Evolutionary conservation across 441 rosid genomes (phyloP), one percentile per base, ranked within the genome.

Genomic region (Hypseocharis bilobata): DNA sequence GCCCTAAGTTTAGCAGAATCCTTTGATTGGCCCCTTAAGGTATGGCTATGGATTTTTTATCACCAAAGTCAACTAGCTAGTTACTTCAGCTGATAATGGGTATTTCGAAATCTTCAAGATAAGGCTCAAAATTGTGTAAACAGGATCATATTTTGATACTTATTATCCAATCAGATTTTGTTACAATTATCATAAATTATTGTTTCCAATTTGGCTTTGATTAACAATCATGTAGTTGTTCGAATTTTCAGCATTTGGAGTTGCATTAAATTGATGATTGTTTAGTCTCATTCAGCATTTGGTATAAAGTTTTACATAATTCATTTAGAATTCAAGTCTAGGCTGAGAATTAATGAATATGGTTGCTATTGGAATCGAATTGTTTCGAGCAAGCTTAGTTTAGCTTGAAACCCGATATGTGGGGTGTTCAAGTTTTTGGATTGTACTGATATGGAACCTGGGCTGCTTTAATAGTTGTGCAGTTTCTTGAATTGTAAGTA

Each of bases 11-110:
- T 88, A 19, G 89, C 94, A 6, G 78, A 58, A 44, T 85, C 96
- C 17, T 84, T 83, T 65, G 74, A 70, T 47, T 86, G 88, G 96
- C 75, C 83, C 16, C 78, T 86, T 60, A 59, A 83, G 83, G 98
- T 89, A 71, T 28, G 19, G 27, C 22, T 22, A 51, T 51, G 26
- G 28, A 22, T 19, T 22, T 26, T 51, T 51, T 23, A 22, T 51
- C 56, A 23, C 23, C 27, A 51, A 51, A 51, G 8, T 45, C 52
- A 45, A 45, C 52, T 16, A 0, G 26, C 5, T 17, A 17, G 17
- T 49, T 54, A 25, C 17, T 55, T 55, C 32, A 27, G 60, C 17
- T 55, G 60, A 26, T 26, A 55, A n/a, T 51, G 4, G 0, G 7
- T 1, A 7, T 32, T 32, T 32, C 38, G 1, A 32, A 32, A 1